Base-by-base conservation (phyloP, 176 grass and related monocot genomes). In the Olyra latifolia region DNA sequence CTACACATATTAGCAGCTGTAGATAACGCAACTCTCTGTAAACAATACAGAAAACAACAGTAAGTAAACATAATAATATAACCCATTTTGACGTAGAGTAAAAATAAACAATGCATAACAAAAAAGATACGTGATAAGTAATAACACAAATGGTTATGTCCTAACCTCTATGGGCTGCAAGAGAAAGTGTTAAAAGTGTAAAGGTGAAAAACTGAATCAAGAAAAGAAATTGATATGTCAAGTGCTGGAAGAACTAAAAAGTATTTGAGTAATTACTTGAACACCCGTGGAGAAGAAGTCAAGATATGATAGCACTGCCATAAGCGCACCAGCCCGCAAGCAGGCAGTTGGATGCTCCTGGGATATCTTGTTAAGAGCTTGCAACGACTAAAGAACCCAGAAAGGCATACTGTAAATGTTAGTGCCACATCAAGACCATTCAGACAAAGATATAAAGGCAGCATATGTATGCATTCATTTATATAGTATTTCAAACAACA, bases 301-400 rank as follows among this genome's bases (percentile, higher is more conserved):
- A 30, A 97, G 94, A 84, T 97, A 97, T 48, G 94, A 97, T 10
- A 97, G 82, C 42, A 97, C 94, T 28, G 91, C 94, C 94, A 97
- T 97, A 72, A 97, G 89, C 1, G 94, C 94, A 72, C 94, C 94
- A 87, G 94, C 94, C 38, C 94, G 85, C 71, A 97, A 90, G 63
- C 94, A 97, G 70, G 91, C 89, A 79, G 94, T 97, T 44, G 94
- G 94, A 72, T 97, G 91, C 73, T 97, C 94, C 81, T 87, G 89
- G 4, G 94, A 97, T 84, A 97, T 94, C 89, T 92, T 97, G 83
- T 92, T 94, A 48, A 97, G 89, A 77, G 94, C 94, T 97, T 97
- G 94, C 76, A 97, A 65, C 28, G 94, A 97, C 94, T 97, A 71
- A 81, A 66, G 39, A 50, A 79, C 15, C 23, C 28, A 54, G 45